phyloP scores from a whole-genome alignment of 2,329 filamentous ascomycete species.

The Colletotrichum camelliae region DNA sequence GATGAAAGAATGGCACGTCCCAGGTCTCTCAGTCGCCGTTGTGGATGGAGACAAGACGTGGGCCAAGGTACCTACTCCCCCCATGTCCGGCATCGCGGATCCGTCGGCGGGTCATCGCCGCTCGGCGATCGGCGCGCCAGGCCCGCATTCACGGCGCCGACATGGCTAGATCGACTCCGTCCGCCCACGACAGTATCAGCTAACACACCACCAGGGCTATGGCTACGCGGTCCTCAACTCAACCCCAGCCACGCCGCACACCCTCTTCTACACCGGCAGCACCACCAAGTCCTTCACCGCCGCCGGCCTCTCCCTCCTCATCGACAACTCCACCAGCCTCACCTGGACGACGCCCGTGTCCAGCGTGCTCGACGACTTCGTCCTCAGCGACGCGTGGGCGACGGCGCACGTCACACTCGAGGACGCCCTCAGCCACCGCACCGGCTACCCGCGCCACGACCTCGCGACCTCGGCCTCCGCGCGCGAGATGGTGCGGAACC shows the following conservation, averaged over 20 bases:
- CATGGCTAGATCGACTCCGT: neutral
- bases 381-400: constrained; percentile 49
- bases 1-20: constrained; percentile 42
- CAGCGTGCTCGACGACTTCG: constrained; percentile 56
- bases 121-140: neutral
- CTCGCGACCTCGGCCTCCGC: constrained; percentile 29
- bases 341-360: constrained; percentile 54
- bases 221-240: constrained; percentile 39
- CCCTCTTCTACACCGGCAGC: constrained; percentile 60
- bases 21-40: constrained; percentile 46
- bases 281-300: constrained; percentile 62
- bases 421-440: constrained; percentile 59
- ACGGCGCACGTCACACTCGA: constrained; percentile 58
- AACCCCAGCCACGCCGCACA: constrained; percentile 46
- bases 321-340: constrained; percentile 41
- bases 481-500: constrained; percentile 42
- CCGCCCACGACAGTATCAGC: neutral
- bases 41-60: constrained; percentile 41
- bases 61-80: constrained; percentile 30
- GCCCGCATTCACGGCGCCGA: neutral
- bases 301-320: constrained; percentile 53
- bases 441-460: constrained; percentile 53
- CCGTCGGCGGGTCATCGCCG: neutral
- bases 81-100: neutral
- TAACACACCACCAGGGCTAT: constrained; percentile 37